These are phyloP conservation scores for Vaccinium myrtillus DNA, from an alignment of 148 eudicot species.

Conservation along the genomic window DNA sequence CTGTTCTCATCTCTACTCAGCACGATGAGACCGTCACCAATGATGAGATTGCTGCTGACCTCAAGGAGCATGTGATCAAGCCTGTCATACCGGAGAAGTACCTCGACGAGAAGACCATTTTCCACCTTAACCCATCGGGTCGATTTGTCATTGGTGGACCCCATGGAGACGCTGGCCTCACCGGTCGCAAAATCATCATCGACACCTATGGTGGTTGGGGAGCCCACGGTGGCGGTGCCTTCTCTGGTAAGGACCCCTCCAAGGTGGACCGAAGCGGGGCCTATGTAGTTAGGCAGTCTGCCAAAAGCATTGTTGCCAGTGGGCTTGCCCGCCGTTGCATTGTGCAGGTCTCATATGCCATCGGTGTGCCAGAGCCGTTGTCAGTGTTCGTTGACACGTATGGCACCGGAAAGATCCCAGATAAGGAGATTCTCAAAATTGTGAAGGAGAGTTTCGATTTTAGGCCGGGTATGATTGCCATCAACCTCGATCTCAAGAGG, in stretches of 20 bases:
- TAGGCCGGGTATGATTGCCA: conserved; percentile 40
- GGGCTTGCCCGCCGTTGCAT: conserved; percentile 36
- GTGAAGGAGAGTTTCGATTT: conserved; percentile 40
- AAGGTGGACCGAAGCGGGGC: conserved; percentile 32
- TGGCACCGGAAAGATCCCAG: conserved; percentile 37
- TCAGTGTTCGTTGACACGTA: conserved; percentile 35
- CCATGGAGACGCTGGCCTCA: conserved; percentile 37
- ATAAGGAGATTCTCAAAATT: conserved; percentile 37
- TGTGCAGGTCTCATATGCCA: conserved; percentile 37
- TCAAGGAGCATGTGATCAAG: conserved; percentile 31
- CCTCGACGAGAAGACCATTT: conserved; percentile 35
- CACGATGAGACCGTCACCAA: conserved; percentile 33
- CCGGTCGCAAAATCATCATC: conserved; percentile 33
- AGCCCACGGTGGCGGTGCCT: conserved; percentile 33
- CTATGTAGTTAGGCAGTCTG: conserved; percentile 30
- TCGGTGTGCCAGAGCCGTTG: conserved; percentile 34
- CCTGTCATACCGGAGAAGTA: conserved; percentile 28
- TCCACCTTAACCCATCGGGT: conserved; percentile 38
- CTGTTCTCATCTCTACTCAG: conserved; percentile 32
- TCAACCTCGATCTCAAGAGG: conserved; percentile 38
- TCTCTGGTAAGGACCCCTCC: conserved; percentile 31
- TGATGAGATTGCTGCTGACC: conserved; percentile 35
- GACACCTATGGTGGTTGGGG: conserved; percentile 37
- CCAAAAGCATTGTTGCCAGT: conserved; percentile 29
- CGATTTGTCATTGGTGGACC: conserved; percentile 39